Percentiles rank a stretch among this genome's conserved stretches.
Conservation (phyloP, 345 rosid genomes). For the Schrenkiella parvula region DNA sequence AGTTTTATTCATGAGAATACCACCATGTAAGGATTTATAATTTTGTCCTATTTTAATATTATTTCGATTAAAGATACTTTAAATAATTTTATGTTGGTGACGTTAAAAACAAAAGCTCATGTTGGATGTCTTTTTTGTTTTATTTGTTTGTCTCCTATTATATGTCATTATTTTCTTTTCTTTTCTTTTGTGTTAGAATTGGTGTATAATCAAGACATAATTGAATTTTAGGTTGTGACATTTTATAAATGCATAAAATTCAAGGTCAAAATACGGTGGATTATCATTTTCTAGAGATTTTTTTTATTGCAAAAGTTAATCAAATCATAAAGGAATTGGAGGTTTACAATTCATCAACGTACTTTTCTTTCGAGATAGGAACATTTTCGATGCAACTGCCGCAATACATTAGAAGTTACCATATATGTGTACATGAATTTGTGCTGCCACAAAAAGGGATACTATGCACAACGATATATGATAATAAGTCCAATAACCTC, state of each 20-base stretch:
- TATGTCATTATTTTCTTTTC: neutral
- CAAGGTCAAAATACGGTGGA: neutral
- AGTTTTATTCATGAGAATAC: constrained; percentile 79
- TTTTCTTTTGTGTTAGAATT: neutral
- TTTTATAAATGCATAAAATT: neutral
- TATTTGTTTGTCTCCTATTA: neutral
- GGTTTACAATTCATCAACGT: too few relatives aligned
- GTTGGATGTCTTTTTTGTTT: constrained; percentile 9
- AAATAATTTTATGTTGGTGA: neutral
- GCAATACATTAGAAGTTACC: too few relatives aligned
- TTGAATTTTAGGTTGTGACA: neutral
- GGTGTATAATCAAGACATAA: neutral
- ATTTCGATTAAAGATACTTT: neutral
- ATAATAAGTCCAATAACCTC: too few relatives aligned
- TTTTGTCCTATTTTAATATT: neutral
- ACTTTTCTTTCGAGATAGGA: too few relatives aligned
- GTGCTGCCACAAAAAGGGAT: too few relatives aligned
- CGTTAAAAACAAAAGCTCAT: neutral
- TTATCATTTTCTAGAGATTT: neutral
- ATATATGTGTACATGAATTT: too few relatives aligned
- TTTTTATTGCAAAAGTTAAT: neutral
- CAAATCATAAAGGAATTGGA: too few relatives aligned
- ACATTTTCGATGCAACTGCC: too few relatives aligned
- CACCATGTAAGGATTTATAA: constrained; percentile 39
- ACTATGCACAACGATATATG: too few relatives aligned